These are phyloP conservation scores for Beta lomatogona DNA, from an alignment of 179 eudicot species.

Conservation along the genomic window DNA sequence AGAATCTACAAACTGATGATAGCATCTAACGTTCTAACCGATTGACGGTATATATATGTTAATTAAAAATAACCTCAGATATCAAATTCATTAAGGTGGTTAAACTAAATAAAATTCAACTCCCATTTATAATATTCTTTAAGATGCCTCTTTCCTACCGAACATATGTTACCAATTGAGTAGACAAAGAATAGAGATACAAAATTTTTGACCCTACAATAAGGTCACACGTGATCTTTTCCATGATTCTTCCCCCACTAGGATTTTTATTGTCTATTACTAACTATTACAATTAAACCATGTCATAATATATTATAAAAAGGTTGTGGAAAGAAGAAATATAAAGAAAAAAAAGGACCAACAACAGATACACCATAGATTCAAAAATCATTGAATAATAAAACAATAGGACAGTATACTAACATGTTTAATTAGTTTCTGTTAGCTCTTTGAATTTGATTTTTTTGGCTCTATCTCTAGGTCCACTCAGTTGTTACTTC, in stretches of 20 bases:
- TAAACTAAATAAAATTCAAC: background rate
- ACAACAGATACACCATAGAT: slow-evolving; percentile 3
- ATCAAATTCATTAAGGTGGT: background rate
- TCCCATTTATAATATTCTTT: background rate
- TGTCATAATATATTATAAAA: too few relatives aligned
- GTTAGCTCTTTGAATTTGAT: background rate
- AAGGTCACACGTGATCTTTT: slow-evolving; percentile 22
- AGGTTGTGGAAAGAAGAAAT: too few relatives aligned
- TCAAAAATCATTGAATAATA: background rate
- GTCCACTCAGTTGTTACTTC: background rate
- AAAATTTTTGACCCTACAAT: slow-evolving; percentile 13
- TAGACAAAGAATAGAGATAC: slow-evolving; percentile 15
- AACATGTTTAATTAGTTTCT: background rate
- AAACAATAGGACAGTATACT: slow-evolving; percentile 16
- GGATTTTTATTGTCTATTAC: slow-evolving; percentile 6
- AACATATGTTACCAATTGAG: slow-evolving; percentile 31
- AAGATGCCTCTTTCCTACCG: slow-evolving; percentile 34
- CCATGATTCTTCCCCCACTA: slow-evolving; percentile 18
- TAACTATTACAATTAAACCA: background rate
- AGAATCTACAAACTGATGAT: slow-evolving; percentile 1
- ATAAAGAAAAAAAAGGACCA: background rate
- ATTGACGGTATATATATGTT: background rate
- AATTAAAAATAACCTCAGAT: too few relatives aligned
- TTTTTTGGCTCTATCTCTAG: too few relatives aligned
- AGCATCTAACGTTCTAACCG: background rate